phyloP scores from a whole-genome alignment of 108 stramenopile genomes.

The Nitzschia putrida region DNA sequence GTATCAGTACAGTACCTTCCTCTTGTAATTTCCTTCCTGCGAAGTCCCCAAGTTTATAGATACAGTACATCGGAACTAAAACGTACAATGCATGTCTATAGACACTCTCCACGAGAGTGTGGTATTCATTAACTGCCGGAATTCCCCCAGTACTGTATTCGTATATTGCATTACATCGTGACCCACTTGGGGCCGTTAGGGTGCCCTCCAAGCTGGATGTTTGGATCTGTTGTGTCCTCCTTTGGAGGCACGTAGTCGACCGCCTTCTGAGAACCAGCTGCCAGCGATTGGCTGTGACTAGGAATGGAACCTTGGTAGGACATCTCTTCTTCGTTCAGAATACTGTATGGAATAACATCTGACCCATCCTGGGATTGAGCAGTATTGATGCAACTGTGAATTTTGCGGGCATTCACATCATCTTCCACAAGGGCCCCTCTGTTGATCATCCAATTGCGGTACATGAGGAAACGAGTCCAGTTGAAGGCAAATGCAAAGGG shows the following conservation, averaged over 20 bases:
- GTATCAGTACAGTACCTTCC: no score
- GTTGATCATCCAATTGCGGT: conserved; percentile 65
- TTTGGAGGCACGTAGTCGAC: neutral
- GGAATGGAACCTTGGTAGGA: conserved; percentile 58
- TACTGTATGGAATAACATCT: conserved; percentile 38
- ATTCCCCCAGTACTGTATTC: neutral
- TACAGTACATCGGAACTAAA: no score
- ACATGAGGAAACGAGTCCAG: conserved; percentile 50
- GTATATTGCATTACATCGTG: neutral
- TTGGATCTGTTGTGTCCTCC: neutral
- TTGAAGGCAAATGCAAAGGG: conserved; percentile 44
- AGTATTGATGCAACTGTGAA: conserved; percentile 2
- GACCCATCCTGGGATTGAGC: conserved; percentile 36
- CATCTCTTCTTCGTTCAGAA: conserved; percentile 40
- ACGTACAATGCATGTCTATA: no score
- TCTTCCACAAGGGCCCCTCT: conserved; percentile 33
- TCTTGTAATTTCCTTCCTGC: no score
- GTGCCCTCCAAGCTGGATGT: neutral
- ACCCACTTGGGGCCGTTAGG: conserved; percentile 1
- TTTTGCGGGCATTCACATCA: conserved; percentile 23
- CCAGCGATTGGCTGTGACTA: conserved; percentile 29
- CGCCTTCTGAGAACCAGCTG: neutral
- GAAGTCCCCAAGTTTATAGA: no score
- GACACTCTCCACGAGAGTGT: no score
- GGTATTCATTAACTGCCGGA: no score